These are phyloP conservation scores for Elongisporangium prolatum DNA, from an alignment of 352 stramenopile species.

Conservation along the genomic window DNA sequence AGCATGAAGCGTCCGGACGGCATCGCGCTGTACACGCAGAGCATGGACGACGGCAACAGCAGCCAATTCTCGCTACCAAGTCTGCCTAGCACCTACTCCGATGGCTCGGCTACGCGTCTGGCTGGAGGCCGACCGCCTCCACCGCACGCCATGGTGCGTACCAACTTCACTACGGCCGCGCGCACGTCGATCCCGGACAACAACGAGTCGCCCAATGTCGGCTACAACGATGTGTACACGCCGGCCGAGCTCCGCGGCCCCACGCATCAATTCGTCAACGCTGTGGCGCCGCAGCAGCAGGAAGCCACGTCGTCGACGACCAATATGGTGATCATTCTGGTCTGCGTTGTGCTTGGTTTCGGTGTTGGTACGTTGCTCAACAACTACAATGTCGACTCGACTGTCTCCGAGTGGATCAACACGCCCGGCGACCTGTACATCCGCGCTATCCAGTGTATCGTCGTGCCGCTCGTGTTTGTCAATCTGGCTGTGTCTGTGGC, in stretches of 20 bases:
- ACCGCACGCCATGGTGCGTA: constrained; percentile 44
- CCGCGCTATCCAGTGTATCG: constrained; percentile 68
- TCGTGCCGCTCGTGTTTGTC: constrained; percentile 77
- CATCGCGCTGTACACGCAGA: constrained; percentile 39
- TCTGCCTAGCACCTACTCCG: constrained; percentile 29
- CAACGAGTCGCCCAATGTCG: constrained; percentile 31
- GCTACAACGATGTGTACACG: constrained; percentile 56
- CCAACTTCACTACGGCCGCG: constrained; percentile 57
- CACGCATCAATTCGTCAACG: constrained; percentile 8
- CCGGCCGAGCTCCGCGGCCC: constrained; percentile 17
- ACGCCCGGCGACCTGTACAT: constrained; percentile 71
- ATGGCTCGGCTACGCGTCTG: constrained; percentile 15
- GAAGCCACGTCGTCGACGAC: constrained; percentile 25
- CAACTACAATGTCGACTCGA: constrained; percentile 37
- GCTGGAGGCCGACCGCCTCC: constrained; percentile 33
- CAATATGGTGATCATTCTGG: constrained; percentile 46
- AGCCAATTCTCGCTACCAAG: constrained; percentile 28
- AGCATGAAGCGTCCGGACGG: constrained; percentile 14
- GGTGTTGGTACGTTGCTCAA: constrained; percentile 45
- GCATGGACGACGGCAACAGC: constrained; percentile 38
- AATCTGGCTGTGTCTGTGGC: constrained; percentile 67
- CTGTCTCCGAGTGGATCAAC: constrained; percentile 55
- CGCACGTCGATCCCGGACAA: constrained; percentile 1
- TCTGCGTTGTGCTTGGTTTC: constrained; percentile 37
- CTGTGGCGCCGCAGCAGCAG: constrained; percentile 25